phyloP scores from a whole-genome alignment of 140 eudicot genomes.

The Bidens hawaiensis region DNA sequence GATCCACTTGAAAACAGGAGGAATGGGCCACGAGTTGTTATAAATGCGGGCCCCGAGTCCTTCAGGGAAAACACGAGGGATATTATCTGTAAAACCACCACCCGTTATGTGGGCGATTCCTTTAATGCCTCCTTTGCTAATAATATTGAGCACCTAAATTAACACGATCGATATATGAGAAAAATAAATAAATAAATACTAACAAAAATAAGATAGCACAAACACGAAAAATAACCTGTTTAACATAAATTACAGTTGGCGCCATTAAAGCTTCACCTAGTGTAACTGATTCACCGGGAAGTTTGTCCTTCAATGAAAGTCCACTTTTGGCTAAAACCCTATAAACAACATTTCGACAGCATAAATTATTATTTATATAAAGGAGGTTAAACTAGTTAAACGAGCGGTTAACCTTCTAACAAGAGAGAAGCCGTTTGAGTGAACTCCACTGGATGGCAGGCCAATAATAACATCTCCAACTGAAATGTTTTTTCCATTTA shows the following conservation, averaged over 20 bases:
- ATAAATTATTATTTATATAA: too few species aligned
- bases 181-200: not conserved
- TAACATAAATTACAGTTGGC: constrained; percentile 84
- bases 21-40: constrained; percentile 70
- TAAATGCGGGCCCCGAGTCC: constrained; percentile 76
- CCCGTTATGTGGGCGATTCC: constrained; percentile 96
- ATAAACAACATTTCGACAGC: not conserved
- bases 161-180: not conserved
- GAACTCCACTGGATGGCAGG: constrained; percentile 83
- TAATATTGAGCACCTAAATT: constrained; percentile 57
- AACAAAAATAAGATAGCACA: not conserved
- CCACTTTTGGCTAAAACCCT: constrained; percentile 82
- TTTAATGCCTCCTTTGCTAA: constrained; percentile 80
- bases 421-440: constrained; percentile 84
- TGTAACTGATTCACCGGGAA: constrained; percentile 59
- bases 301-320: constrained; percentile 63
- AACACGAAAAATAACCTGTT: constrained; percentile 39
- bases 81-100: constrained; percentile 89
- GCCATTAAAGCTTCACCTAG: constrained; percentile 91
- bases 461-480: constrained; percentile 83
- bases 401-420: constrained; percentile 57
- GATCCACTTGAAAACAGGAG: constrained; percentile 91
- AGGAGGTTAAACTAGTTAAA: not conserved
- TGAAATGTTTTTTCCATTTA: constrained; percentile 64
- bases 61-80: constrained; percentile 82